Conservation (phyloP, 257 asterid genomes). For the Solanum neorickii region DNA sequence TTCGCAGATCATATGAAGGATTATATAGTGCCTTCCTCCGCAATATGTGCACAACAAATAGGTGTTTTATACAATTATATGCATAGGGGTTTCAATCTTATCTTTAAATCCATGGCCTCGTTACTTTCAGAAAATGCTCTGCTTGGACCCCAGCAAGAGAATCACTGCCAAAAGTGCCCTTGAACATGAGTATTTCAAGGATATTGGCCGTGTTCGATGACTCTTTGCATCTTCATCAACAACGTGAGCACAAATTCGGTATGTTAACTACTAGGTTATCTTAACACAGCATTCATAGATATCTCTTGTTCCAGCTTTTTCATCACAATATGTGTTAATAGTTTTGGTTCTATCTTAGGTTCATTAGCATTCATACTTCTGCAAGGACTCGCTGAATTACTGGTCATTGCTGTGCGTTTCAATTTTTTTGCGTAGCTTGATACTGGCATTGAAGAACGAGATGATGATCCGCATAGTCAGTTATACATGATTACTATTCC, state of each 20-base stretch:
- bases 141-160: conserved; percentile 85
- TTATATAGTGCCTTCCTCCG: not conserved
- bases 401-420: not conserved
- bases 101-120: not conserved
- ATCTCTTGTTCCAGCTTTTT: not conserved
- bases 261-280: conserved; percentile 19
- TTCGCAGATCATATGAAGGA: not conserved
- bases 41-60: not conserved
- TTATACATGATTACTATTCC: not conserved
- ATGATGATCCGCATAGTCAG: not conserved
- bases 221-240: conserved; percentile 6
- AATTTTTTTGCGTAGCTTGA: not conserved
- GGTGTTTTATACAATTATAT: not conserved
- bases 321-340: not conserved
- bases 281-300: not conserved
- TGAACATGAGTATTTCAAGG: conserved; percentile 86
- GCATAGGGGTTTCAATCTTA: not conserved
- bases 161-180: conserved; percentile 77
- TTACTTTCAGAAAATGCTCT: conserved; percentile 36
- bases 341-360: not conserved
- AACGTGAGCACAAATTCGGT: conserved; percentile 43
- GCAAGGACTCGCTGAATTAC: not conserved
- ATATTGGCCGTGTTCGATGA: conserved; percentile 54
- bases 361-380: not conserved
- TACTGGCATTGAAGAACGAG: not conserved